A percentile compares a stretch with the other conserved stretches of the same genome.
These are phyloP conservation scores for Fraxinus platypoda DNA, from an alignment of 305 asterid species.

Conservation along the genomic window DNA sequence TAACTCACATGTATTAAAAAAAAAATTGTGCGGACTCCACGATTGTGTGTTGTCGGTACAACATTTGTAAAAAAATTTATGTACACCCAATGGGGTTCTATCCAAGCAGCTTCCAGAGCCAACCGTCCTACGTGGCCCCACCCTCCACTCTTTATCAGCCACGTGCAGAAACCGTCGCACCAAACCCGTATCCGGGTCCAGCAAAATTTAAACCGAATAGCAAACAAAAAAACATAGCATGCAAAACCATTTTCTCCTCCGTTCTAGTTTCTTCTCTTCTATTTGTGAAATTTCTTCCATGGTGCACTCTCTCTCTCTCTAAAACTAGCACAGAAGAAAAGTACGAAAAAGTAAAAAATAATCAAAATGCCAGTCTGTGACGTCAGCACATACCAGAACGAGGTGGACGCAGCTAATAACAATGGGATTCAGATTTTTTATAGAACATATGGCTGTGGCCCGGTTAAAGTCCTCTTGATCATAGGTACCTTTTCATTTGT, in stretches of 20 bases:
- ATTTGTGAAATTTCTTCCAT: neutral
- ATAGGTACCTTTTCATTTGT: conserved; percentile 50
- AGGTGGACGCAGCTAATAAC: conserved; percentile 33
- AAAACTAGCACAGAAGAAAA: neutral
- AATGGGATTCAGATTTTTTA: conserved; percentile 66
- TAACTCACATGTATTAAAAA: too few relatives aligned
- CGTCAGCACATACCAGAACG: conserved; percentile 42
- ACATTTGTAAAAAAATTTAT: too few relatives aligned
- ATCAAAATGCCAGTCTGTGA: conserved; percentile 73
- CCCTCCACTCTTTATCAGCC: conserved; percentile 43
- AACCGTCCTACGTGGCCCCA: conserved; percentile 34
- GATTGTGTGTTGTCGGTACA: too few relatives aligned
- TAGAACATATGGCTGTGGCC: conserved; percentile 78
- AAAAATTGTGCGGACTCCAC: too few relatives aligned
- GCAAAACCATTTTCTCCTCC: neutral
- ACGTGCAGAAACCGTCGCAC: conserved; percentile 14
- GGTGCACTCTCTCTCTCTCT: conserved; percentile 21
- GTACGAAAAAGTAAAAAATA: neutral
- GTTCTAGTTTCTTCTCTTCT: neutral
- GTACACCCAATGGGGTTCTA: too few relatives aligned
- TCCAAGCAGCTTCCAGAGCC: conserved; percentile 18
- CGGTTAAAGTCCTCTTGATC: conserved; percentile 77
- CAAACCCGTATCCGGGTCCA: neutral
- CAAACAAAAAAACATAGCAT: neutral
- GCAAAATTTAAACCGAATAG: neutral